These are phyloP conservation scores for Globisporangium irregulare DNA, from an alignment of 352 stramenopile genomes.

Conservation along the genomic window DNA sequence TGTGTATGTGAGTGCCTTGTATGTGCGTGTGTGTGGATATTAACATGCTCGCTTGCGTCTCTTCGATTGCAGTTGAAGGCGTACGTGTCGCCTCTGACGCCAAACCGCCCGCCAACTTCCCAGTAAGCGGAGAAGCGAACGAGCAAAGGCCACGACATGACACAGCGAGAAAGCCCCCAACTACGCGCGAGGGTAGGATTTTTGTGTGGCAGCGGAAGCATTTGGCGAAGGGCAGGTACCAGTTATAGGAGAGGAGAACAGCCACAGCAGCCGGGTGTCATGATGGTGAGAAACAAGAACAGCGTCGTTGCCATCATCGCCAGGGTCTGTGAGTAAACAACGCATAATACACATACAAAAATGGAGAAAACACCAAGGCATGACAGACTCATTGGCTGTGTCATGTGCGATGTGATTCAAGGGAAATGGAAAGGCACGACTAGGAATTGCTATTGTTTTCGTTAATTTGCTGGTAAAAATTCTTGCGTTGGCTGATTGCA, in stretches of 20 bases:
- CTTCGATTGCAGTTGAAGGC: conserved; percentile 61
- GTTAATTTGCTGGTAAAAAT: background rate
- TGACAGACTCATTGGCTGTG: background rate
- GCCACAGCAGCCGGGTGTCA: background rate
- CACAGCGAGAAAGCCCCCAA: background rate
- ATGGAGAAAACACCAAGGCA: background rate
- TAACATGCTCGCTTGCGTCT: background rate
- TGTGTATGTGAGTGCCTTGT: background rate
- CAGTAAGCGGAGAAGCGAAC: conserved; percentile 13
- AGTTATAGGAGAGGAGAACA: conserved; percentile 1
- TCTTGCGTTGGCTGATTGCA: background rate
- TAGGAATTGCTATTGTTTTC: conserved; percentile 4
- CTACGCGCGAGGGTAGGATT: background rate
- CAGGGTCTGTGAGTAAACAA: background rate
- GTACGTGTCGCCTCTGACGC: conserved; percentile 79
- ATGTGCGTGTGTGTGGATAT: background rate
- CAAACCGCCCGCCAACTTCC: conserved; percentile 35
- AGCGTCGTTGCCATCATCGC: background rate
- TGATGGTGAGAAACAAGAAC: background rate
- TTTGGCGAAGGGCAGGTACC: background rate
- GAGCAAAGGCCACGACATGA: background rate
- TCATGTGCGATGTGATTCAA: background rate
- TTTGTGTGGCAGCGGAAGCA: background rate
- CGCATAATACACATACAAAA: background rate
- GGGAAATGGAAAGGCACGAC: background rate